Conservation (phyloP, 352 stramenopile species). For the Plasmopara viticola region DNA sequence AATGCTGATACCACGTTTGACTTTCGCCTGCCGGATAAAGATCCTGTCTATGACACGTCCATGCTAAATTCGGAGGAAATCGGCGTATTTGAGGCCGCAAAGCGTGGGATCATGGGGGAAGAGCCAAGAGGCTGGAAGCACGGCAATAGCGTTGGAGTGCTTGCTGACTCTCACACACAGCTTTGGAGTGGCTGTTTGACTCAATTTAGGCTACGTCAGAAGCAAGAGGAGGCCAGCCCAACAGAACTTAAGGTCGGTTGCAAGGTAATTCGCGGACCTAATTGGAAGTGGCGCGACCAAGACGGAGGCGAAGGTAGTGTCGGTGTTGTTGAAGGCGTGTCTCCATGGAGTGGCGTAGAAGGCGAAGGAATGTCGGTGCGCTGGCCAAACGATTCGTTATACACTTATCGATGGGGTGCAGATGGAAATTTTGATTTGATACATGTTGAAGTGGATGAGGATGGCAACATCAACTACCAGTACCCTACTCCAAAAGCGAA, state of each 20-base stretch:
- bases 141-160: constrained; percentile 66
- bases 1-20: constrained; percentile 44
- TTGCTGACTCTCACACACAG: constrained; percentile 58
- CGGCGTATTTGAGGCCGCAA: constrained; percentile 50
- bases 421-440: constrained; percentile 84
- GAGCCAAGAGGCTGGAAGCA: constrained; percentile 53
- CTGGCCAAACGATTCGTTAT: constrained; percentile 84
- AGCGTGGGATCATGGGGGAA: constrained; percentile 62
- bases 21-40: constrained; percentile 60
- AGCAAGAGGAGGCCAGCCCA: constrained; percentile 37
- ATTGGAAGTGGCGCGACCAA: constrained; percentile 88
- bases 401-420: constrained; percentile 85
- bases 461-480: constrained; percentile 62
- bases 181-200: constrained; percentile 75
- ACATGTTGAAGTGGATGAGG: constrained; percentile 79
- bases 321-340: constrained; percentile 77
- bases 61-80: constrained; percentile 53
- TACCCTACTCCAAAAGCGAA: constrained; percentile 68
- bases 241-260: constrained; percentile 72
- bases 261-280: constrained; percentile 84
- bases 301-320: constrained; percentile 81
- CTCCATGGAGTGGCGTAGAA: constrained; percentile 83
- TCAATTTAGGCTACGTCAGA: constrained; percentile 53
- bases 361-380: constrained; percentile 86
- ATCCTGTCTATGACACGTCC: constrained; percentile 50